phyloP scores from a whole-genome alignment of 2,329 filamentous ascomycete genomes.

The Ceratocystis alfenasii region DNA sequence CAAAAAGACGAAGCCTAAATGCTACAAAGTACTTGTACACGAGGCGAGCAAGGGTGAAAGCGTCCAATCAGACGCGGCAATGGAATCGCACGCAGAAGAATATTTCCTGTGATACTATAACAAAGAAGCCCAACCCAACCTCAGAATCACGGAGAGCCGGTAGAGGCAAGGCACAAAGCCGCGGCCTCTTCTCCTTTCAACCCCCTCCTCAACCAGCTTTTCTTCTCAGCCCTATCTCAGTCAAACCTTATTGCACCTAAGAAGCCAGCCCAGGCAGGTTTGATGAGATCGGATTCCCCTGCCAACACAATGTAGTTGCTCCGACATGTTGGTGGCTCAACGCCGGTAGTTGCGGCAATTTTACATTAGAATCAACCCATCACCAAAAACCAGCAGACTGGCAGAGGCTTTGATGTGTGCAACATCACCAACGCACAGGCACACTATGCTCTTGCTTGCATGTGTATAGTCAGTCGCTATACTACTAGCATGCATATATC shows the following conservation, averaged over 20 bases:
- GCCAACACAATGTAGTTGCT: background rate
- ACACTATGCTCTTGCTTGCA: background rate
- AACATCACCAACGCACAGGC: background rate
- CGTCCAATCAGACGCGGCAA: background rate
- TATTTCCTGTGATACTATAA: background rate
- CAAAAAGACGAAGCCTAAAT: background rate
- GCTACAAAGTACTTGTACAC: background rate
- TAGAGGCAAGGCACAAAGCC: background rate
- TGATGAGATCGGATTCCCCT: background rate
- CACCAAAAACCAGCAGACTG: no score
- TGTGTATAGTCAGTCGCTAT: background rate
- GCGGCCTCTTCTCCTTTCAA: background rate
- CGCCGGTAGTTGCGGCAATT: background rate
- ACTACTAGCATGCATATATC: background rate
- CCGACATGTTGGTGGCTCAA: background rate
- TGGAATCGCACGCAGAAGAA: background rate
- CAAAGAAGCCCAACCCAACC: background rate
- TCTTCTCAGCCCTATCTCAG: background rate
- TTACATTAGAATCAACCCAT: no score
- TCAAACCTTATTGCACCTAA: slow-evolving; percentile 7
- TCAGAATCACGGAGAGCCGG: background rate
- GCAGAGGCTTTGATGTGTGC: background rate
- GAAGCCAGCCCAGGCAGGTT: background rate
- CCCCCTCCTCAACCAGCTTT: background rate
- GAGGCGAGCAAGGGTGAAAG: background rate